Percentiles rank a stretch among this genome's conserved stretches.
Evolutionary conservation across 352 stramenopile species (phyloP).

Genomic region (Globisporangium cederbergense): DNA sequence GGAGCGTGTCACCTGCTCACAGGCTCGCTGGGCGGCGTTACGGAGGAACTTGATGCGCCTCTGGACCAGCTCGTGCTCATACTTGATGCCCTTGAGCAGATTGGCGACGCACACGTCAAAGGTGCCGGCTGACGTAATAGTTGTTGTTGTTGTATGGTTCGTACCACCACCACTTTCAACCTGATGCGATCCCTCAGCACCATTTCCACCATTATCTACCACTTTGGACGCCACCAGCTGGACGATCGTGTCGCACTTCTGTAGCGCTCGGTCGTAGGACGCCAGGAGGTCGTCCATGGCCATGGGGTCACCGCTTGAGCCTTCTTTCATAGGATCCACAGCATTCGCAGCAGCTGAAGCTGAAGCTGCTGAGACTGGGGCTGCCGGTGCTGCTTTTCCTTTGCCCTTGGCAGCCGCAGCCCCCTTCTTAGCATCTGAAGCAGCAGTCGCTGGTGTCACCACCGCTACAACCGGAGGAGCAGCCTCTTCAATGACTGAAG

Average conservation of each 20-base stretch:
- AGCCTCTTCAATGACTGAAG: constrained; percentile 17
- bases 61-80: constrained; percentile 55
- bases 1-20: constrained; percentile 40
- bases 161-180: background rate
- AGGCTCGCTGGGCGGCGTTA: constrained; percentile 32
- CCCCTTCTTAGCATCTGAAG: constrained; percentile 19
- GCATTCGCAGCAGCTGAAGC: constrained; percentile 17
- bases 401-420: constrained; percentile 30
- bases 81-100: constrained; percentile 49
- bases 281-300: constrained; percentile 36
- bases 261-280: constrained; percentile 40
- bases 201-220: background rate
- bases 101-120: constrained; percentile 42
- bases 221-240: constrained; percentile 27
- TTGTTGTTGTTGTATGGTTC: background rate
- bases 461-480: constrained; percentile 9
- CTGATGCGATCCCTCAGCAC: background rate
- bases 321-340: constrained; percentile 13
- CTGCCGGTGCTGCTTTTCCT: constrained; percentile 28
- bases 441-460: background rate
- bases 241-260: constrained; percentile 40
- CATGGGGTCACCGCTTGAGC: constrained; percentile 22
- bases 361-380: constrained; percentile 14
- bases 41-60: constrained; percentile 49
- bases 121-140: constrained; percentile 4